Evolutionary conservation across 805 yeast genomes (phyloP).

Genomic region (Priceomyces medius): DNA sequence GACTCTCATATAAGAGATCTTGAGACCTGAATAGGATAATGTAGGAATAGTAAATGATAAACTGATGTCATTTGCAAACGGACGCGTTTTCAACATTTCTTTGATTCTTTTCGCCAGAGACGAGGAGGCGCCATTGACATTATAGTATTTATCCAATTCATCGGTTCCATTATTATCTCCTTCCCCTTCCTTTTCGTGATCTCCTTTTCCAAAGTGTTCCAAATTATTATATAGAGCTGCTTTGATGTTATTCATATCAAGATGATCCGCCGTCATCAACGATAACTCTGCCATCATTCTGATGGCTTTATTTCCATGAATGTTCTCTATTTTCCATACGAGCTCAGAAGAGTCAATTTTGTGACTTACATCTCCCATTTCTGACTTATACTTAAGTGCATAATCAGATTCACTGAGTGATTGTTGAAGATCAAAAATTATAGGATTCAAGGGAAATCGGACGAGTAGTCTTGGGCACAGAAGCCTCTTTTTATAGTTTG

Average conservation of each 20-base stretch:
- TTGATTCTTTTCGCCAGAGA: slow-evolving; percentile 24
- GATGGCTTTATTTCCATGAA: slow-evolving; percentile 56
- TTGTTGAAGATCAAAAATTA: slow-evolving; percentile 25
- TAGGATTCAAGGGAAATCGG: slow-evolving; percentile 35
- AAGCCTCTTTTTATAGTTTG: slow-evolving; percentile 34
- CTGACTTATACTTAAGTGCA: slow-evolving; percentile 64
- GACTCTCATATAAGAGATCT: slow-evolving; percentile 64
- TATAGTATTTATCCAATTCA: slow-evolving; percentile 31
- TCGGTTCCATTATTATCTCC: slow-evolving; percentile 25
- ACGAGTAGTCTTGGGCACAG: slow-evolving; percentile 31
- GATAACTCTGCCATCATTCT: slow-evolving; percentile 58
- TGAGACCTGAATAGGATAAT: slow-evolving; percentile 63
- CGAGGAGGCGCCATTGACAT: slow-evolving; percentile 35
- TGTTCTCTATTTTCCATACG: slow-evolving; percentile 67
- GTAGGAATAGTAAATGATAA: slow-evolving; percentile 41
- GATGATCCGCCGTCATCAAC: slow-evolving; percentile 9
- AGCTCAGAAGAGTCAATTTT: slow-evolving; percentile 68
- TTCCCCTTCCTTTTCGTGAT: slow-evolving; percentile 7
- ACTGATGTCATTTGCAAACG: slow-evolving; percentile 22
- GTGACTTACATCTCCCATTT: slow-evolving; percentile 67
- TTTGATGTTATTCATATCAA: slow-evolving; percentile 8
- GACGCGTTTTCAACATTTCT: slow-evolving; percentile 10
- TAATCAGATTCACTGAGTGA: slow-evolving; percentile 9
- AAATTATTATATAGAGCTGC: not conserved
- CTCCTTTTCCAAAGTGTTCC: not conserved